These are phyloP conservation scores for Lasiodiplodia citricola DNA, from an alignment of 2,329 filamentous ascomycete species.

Conservation along the genomic window DNA sequence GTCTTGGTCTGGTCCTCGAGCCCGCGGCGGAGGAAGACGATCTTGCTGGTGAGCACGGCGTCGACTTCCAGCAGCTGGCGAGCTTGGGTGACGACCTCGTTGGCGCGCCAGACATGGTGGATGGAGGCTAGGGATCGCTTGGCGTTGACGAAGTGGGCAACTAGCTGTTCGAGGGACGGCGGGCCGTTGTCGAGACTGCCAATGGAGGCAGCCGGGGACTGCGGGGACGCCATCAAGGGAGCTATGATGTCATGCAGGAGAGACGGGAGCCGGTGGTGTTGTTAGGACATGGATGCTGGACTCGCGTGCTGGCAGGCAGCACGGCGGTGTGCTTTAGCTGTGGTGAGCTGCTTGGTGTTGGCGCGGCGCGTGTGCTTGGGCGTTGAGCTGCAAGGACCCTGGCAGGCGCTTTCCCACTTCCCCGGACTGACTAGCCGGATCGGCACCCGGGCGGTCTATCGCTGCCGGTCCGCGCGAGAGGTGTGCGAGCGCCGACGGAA, in stretches of 20 bases:
- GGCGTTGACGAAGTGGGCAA: constrained; percentile 82
- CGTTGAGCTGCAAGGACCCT: constrained; percentile 16
- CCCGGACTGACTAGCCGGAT: constrained; percentile 14
- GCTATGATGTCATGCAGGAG: constrained; percentile 17
- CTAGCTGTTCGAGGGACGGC: constrained; percentile 72
- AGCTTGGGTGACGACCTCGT: constrained; percentile 80
- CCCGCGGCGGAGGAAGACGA: constrained; percentile 48
- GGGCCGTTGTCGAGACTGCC: constrained; percentile 45
- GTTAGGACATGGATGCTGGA: constrained; percentile 4
- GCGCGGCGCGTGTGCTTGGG: constrained; percentile 9
- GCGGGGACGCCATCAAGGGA: constrained; percentile 36
- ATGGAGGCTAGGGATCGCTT: constrained; percentile 88
- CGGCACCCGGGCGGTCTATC: constrained; percentile 10
- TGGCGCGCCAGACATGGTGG: constrained; percentile 80
- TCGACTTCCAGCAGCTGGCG: constrained; percentile 78
- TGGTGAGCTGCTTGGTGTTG: constrained; percentile 18
- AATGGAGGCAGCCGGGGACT: constrained; percentile 48
- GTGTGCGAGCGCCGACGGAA: background rate
- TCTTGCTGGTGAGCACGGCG: constrained; percentile 67
- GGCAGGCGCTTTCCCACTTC: background rate
- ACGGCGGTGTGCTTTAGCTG: constrained; percentile 15
- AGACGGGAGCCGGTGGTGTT: background rate
- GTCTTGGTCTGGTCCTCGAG: constrained; percentile 52
- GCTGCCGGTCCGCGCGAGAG: background rate
- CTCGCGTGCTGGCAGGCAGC: constrained; percentile 12